A percentile compares a stretch with the other conserved stretches of the same genome.
These are phyloP conservation scores for Pichia cabralensis DNA, from an alignment of 805 yeast genomes.

Conservation along the genomic window DNA sequence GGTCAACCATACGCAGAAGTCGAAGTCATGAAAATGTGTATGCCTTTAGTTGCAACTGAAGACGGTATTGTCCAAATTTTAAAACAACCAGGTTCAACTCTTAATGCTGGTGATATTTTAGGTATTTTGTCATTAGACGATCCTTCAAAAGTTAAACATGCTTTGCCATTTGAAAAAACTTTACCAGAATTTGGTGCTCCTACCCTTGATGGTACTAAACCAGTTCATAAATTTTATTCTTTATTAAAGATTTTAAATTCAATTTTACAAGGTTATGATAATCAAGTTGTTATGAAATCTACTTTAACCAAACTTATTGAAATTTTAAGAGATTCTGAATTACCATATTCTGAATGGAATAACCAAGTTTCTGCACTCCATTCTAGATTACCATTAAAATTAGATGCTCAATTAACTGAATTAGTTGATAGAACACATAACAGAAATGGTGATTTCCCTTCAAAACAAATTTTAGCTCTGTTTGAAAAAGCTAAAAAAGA, in stretches of 20 bases:
- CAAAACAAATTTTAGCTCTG: constrained; percentile 68
- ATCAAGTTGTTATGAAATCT: constrained; percentile 85
- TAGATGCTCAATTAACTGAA: constrained; percentile 57
- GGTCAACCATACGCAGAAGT: constrained; percentile 98
- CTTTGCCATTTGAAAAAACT: constrained; percentile 89
- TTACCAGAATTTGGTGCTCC: constrained; percentile 86
- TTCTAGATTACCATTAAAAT: constrained; percentile 71
- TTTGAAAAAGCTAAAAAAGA: constrained; percentile 51
- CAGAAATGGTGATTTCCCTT: constrained; percentile 83
- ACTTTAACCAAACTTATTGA: constrained; percentile 66
- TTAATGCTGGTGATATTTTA: constrained; percentile 92
- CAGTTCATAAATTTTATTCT: constrained; percentile 61
- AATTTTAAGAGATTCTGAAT: constrained; percentile 64
- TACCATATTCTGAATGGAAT: constrained; percentile 92
- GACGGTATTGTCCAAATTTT: constrained; percentile 86
- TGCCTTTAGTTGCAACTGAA: constrained; percentile 93
- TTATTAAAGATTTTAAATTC: constrained; percentile 55
- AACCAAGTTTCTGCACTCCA: constrained; percentile 83
- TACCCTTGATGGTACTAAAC: constrained; percentile 70
- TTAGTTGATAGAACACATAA: constrained; percentile 57
- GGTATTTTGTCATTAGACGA: constrained; percentile 93
- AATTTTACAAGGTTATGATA: constrained; percentile 86
- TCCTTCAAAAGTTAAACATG: constrained; percentile 95
- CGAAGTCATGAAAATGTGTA: constrained; percentile 99
- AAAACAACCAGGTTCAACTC: constrained; percentile 97